Evolutionary conservation across 352 stramenopile species (phyloP).

Genomic region (Phytopythium kandeliae): DNA sequence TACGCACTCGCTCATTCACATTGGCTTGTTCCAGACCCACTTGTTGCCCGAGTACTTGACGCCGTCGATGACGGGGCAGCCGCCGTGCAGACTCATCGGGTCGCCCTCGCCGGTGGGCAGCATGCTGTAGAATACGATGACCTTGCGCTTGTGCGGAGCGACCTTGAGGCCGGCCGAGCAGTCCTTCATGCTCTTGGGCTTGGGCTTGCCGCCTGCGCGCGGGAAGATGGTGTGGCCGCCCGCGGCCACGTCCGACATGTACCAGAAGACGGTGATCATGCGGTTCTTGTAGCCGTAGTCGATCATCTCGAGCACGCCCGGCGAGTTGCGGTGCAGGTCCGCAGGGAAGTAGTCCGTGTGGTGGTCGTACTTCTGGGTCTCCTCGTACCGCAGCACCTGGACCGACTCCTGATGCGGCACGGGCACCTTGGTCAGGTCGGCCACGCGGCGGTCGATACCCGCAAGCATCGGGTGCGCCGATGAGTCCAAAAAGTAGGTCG

Average conservation of each 20-base stretch:
- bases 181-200: conserved; percentile 73
- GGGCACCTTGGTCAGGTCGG: conserved; percentile 57
- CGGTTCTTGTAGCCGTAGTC: conserved; percentile 69
- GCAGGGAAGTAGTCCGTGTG: conserved; percentile 93
- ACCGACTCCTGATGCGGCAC: conserved; percentile 59
- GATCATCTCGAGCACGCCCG: conserved; percentile 75
- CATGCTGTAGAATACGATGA: conserved; percentile 98
- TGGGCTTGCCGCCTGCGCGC: conserved; percentile 48
- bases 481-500: conserved; percentile 68
- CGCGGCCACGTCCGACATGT: conserved; percentile 72
- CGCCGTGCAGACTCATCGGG: conserved; percentile 83
- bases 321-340: conserved; percentile 36
- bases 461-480: conserved; percentile 28
- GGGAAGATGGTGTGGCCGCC: conserved; percentile 86
- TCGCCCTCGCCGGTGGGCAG: conserved; percentile 92
- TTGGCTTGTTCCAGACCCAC: conserved; percentile 98
- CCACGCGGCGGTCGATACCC: conserved; percentile 53
- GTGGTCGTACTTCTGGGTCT: conserved; percentile 92
- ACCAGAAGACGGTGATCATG: conserved; percentile 81
- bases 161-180: conserved; percentile 72
- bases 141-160: conserved; percentile 84
- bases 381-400: conserved; percentile 94
- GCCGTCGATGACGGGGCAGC: conserved; percentile 93
- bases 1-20: too few relatives aligned
- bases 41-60: conserved; percentile 97